Base-by-base conservation (phyloP, 2,329 filamentous ascomycete genomes). In the Apiospora saccharicola region DNA sequence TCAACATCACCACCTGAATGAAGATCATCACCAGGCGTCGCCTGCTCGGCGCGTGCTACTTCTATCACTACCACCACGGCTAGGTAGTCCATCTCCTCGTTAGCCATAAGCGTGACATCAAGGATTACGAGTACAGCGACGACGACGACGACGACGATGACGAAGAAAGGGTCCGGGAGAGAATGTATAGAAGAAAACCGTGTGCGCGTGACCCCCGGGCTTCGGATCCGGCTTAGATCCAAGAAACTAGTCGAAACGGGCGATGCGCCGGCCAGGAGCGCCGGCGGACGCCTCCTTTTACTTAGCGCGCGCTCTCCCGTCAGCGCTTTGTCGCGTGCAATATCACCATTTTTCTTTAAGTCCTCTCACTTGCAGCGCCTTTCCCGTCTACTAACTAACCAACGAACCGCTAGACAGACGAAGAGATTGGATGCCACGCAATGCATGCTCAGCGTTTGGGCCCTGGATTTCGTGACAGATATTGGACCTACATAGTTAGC, bases 231-330 rank as follows among this genome's bases (percentile, higher is more conserved):
- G 51, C 51, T 34, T 57, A 57, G 26, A 34, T 26, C 14, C 26
- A 57, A 30, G 26, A 4, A 30, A 30, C 26, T 10, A 61, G 30
- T 61, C 53, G 53, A 61, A 61, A 61, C 53, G 53, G 37, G 3
- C 53, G 6, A 61, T 3, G 53, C 16, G 10, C 7, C 30, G 53
- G 53, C 30, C 30, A 61, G 53, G 53, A 37, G 30, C 53, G 53
- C 53, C 53, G 53, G 53, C 53, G 53, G 19, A 37, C 53, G 53
- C 53, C 53, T 61, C 53, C 53, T 61, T 61, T 30, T 19, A 30
- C 53, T 22, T 49, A 49, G 46, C 46, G 46, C 19, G 7, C 46
- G 7, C 46, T 2, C 46, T 2, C 8, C 6, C 53, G 51, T 26
- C 51, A 57, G 5, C 34, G 19, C 16, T 22, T 10, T 22, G 30